A percentile compares a stretch with the other conserved stretches of the same genome.
Conservation (phyloP, 768 basidiomycete species). For the Nevesoporus exiguus region DNA sequence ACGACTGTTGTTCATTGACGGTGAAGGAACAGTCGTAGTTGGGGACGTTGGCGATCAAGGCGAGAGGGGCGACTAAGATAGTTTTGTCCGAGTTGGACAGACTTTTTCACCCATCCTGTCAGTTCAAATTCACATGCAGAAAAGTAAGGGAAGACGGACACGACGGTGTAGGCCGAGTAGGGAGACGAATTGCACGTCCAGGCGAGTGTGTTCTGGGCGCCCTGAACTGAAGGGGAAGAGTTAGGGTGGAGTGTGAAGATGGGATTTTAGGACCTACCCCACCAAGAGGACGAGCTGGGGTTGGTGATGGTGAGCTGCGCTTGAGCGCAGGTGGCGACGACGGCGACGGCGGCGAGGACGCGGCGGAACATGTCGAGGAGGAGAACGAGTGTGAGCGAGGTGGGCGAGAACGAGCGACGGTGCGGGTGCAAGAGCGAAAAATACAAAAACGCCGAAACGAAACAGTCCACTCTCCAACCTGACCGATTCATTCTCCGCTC, state of each 20-base stretch:
- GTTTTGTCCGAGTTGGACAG: slow-evolving; percentile 42
- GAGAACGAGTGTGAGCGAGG: slow-evolving; percentile 14
- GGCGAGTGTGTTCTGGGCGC: slow-evolving; percentile 51
- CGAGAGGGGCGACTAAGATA: slow-evolving; percentile 37
- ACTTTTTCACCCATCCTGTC: slow-evolving; percentile 26
- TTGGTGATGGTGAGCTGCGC: slow-evolving; percentile 44
- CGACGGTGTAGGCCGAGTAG: slow-evolving; percentile 44
- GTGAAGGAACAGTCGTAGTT: slow-evolving; percentile 59
- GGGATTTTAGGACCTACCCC: slow-evolving; percentile 46
- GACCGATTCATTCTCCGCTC: slow-evolving; percentile 28
- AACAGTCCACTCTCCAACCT: not conserved
- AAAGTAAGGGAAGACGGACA: slow-evolving; percentile 24
- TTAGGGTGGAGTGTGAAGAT: not conserved
- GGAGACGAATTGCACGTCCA: slow-evolving; percentile 54
- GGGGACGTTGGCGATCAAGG: slow-evolving; percentile 46
- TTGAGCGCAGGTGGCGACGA: slow-evolving; percentile 33
- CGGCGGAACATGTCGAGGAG: slow-evolving; percentile 32
- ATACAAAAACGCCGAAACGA: slow-evolving; percentile 13
- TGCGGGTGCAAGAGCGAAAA: not conserved
- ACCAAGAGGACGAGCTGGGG: slow-evolving; percentile 51
- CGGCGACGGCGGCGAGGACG: slow-evolving; percentile 37
- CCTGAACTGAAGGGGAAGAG: slow-evolving; percentile 41
- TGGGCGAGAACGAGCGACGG: slow-evolving; percentile 27
- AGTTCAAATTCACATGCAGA: slow-evolving; percentile 6
- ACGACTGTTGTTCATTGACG: slow-evolving; percentile 45